phyloP scores from a whole-genome alignment of 208 protist genomes.

The Leishmania aethiopica region DNA sequence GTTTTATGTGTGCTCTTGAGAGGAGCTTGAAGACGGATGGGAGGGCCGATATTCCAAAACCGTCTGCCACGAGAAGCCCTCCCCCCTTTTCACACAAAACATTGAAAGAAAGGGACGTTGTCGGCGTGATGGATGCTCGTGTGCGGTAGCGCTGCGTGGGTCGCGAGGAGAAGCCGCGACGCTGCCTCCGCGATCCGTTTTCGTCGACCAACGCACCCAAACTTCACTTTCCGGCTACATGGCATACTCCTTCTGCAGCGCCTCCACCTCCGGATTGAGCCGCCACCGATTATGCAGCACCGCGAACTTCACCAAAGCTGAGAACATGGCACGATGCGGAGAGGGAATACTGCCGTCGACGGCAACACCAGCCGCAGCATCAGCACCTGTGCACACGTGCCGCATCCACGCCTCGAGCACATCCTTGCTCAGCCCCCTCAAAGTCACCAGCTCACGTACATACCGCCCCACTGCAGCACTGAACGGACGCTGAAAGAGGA shows the following conservation, averaged over 20 bases:
- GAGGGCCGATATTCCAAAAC: neutral
- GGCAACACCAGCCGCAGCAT: neutral
- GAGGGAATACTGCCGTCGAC: neutral
- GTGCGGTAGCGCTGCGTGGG: neutral
- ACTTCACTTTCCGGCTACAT: neutral
- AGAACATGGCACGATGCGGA: conserved; percentile 34
- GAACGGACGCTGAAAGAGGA: conserved; percentile 45
- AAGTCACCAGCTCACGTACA: conserved; percentile 51
- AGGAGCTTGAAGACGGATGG: neutral
- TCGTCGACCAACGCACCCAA: neutral
- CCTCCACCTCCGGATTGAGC: conserved; percentile 21
- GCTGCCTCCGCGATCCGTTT: neutral
- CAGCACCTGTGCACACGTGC: conserved; percentile 12
- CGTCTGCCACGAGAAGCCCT: neutral
- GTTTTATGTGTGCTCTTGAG: neutral
- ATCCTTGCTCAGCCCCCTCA: conserved; percentile 29
- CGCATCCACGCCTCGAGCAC: conserved; percentile 51
- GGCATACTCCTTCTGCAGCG: conserved; percentile 17
- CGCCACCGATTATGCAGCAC: conserved; percentile 36
- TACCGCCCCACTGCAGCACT: conserved; percentile 51
- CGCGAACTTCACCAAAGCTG: conserved; percentile 51
- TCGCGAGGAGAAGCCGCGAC: no score
- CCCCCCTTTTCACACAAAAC: no score
- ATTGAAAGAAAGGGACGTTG: neutral
- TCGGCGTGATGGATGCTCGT: neutral